Evolutionary conservation across 371 early-diverging fungal species (phyloP).

Genomic region (Dinochytrium kinnereticum): DNA sequence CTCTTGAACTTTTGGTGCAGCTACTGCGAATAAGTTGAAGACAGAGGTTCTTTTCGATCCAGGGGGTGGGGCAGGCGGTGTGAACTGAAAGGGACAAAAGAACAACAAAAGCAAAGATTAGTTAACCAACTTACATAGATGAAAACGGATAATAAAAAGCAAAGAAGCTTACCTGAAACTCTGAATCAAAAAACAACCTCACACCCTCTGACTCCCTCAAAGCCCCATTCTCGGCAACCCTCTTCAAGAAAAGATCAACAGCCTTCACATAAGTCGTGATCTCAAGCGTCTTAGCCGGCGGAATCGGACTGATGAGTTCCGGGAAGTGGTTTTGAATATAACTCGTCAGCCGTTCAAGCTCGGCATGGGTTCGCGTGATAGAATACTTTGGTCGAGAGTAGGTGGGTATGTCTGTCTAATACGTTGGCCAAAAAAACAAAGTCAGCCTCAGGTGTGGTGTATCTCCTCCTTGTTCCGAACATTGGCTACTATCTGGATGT

Average conservation of each 20-base stretch:
- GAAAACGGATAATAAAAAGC: neutral
- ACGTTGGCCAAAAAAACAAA: neutral
- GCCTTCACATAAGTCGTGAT: neutral
- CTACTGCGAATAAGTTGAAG: neutral
- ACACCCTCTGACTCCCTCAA: constrained; percentile 9
- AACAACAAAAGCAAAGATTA: no score
- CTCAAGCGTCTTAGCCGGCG: neutral
- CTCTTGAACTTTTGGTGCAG: constrained; percentile 18
- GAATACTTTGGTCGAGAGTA: neutral
- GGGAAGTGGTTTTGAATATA: neutral
- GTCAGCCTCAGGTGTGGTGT: no score
- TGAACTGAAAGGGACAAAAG: no score
- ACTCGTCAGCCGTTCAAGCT: neutral
- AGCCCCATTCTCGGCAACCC: neutral
- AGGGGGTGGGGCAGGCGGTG: constrained; percentile 17
- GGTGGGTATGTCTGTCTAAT: neutral
- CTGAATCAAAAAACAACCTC: constrained; percentile 1
- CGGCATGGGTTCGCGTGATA: neutral
- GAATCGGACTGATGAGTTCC: constrained; percentile 1
- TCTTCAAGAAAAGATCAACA: neutral
- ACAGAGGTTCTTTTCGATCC: neutral
- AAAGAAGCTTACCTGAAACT: constrained; percentile 12
- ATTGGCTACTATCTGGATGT: neutral
- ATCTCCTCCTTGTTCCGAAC: no score
- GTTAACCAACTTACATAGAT: neutral